Evolutionary conservation across 202 grass and related monocot genomes (phyloP).

Genomic region (Hordeum pubiflorum): DNA sequence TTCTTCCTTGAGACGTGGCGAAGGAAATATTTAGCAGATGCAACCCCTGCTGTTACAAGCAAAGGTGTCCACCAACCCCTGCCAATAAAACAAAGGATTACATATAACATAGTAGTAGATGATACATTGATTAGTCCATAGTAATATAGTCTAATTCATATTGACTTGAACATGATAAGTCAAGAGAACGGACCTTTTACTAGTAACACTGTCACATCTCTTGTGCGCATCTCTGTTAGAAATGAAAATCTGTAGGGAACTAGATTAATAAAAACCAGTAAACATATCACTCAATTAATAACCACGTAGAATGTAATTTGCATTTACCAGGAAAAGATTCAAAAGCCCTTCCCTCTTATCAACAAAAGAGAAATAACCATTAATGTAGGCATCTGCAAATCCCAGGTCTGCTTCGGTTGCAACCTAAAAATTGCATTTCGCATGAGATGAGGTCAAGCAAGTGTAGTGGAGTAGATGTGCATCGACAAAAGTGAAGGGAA

Average conservation of each 20-base stretch:
- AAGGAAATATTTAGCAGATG: slow-evolving; percentile 71
- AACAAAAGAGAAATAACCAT: slow-evolving; percentile 67
- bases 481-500: background rate
- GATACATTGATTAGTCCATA: too few relatives aligned
- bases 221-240: slow-evolving; percentile 57
- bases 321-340: slow-evolving; percentile 62
- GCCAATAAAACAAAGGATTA: background rate
- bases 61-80: slow-evolving; percentile 88
- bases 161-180: too few relatives aligned
- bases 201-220: background rate
- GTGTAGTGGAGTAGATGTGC: background rate
- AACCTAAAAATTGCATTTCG: slow-evolving; percentile 33
- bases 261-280: background rate
- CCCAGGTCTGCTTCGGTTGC: slow-evolving; percentile 75
- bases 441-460: background rate
- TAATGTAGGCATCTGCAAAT: slow-evolving; percentile 73
- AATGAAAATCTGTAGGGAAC: slow-evolving; percentile 52
- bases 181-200: slow-evolving; percentile 33
- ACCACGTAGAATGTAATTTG: background rate
- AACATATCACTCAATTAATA: background rate
- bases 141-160: too few relatives aligned
- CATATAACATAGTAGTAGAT: too few relatives aligned
- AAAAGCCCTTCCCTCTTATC: slow-evolving; percentile 71
- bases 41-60: slow-evolving; percentile 61
- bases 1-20: slow-evolving; percentile 63